Conservation (phyloP, 2,329 filamentous ascomycete genomes). For the Diaporthe australafricana region DNA sequence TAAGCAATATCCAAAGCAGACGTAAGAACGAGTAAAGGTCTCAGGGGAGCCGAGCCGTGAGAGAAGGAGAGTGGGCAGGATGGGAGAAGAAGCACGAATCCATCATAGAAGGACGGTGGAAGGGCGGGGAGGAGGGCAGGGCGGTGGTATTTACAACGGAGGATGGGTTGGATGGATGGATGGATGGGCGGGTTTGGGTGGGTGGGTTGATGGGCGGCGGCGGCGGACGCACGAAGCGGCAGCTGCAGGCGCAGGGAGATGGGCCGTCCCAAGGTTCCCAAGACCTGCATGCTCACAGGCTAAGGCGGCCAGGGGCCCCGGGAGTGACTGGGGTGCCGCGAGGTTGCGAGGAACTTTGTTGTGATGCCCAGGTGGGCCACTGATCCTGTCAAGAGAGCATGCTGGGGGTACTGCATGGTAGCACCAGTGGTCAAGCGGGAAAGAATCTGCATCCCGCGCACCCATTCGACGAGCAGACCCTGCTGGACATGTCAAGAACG, state of each 20-base stretch:
- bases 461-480: constrained; percentile 21
- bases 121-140: constrained; percentile 30
- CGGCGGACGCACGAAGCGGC: constrained; percentile 9
- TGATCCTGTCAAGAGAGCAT: constrained; percentile 22
- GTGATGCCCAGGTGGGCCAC: constrained; percentile 14
- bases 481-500: not conserved
- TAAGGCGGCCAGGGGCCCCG: constrained; percentile 21
- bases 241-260: constrained; percentile 15
- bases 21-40: constrained; percentile 17
- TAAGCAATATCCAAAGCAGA: constrained; percentile 30
- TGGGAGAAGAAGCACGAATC: constrained; percentile 18
- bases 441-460: constrained; percentile 31
- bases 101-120: constrained; percentile 20
- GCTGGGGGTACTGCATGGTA: constrained; percentile 15
- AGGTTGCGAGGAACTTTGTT: constrained; percentile 24
- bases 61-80: constrained; percentile 10
- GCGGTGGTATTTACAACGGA: constrained; percentile 25
- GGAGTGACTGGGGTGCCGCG: constrained; percentile 10
- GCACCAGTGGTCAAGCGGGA: constrained; percentile 6
- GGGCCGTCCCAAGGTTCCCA: constrained; percentile 5
- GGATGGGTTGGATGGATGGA: constrained; percentile 23
- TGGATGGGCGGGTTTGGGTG: constrained; percentile 14
- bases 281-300: constrained; percentile 20
- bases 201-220: not conserved
- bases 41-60: constrained; percentile 16